Conservation (phyloP, 2,329 filamentous ascomycete genomes). For the Alternaria triticina region DNA sequence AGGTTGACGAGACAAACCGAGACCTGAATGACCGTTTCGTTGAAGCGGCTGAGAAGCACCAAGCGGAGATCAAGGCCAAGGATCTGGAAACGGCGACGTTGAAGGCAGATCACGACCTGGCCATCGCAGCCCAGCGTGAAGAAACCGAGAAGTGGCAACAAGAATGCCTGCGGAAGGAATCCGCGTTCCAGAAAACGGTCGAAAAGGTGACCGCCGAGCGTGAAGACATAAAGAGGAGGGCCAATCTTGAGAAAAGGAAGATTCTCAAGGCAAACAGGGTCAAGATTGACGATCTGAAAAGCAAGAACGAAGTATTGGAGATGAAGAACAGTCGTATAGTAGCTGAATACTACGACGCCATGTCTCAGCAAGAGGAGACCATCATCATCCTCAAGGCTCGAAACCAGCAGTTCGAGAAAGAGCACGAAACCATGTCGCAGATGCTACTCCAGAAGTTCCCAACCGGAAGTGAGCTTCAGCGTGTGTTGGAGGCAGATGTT, state of each 20-base stretch:
- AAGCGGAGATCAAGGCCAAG: not conserved
- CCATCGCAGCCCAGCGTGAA: not conserved
- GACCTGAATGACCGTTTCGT: not conserved
- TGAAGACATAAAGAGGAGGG: not conserved
- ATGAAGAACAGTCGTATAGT: not conserved
- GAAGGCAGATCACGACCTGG: not conserved
- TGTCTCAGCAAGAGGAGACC: not conserved
- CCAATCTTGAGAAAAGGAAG: not conserved
- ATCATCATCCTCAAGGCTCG: not conserved
- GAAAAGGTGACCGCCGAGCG: not conserved
- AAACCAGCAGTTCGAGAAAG: not conserved
- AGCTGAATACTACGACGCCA: not conserved
- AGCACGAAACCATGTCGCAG: not conserved
- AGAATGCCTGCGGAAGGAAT: not conserved
- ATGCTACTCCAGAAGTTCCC: not conserved
- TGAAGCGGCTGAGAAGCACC: not conserved
- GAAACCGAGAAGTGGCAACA: not conserved
- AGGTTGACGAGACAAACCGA: not conserved
- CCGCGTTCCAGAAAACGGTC: not conserved
- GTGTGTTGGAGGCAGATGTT: not conserved
- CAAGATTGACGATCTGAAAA: not conserved
- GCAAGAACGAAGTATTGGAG: not conserved
- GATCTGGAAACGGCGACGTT: not conserved
- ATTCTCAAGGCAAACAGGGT: not conserved
- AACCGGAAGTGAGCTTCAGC: not conserved